Base-by-base conservation (phyloP, 1,284 basidiomycete genomes). In the Sanghuangporus sanghuang region DNA sequence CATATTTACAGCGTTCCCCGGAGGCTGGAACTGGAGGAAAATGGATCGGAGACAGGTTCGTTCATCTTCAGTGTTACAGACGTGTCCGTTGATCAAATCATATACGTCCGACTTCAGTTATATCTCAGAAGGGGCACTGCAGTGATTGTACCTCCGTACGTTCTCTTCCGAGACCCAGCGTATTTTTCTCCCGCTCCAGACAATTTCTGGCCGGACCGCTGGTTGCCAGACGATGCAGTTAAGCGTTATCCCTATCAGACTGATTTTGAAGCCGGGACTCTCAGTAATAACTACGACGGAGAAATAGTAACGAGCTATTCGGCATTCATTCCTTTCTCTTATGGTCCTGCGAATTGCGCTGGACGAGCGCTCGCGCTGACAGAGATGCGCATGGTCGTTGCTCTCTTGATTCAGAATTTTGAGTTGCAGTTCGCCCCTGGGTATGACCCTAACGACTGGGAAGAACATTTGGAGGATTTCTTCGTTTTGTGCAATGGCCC, bases 41-140 rank as follows among this genome's bases (percentile, higher is more conserved):
- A 46, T 54, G 55, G 59, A 7, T 66, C 39, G 62, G 62, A 18
- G 49, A 61, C 16, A 36, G 40, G 65, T 66, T 56, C 9, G 64
- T 54, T 52, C 50, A 52, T 23, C 18, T 32, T 12, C 50, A 9
- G 32, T 52, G 23, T 40, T 40, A n/a, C 5, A 2, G 38, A 58
- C 21, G 49, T 67, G 54, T n/a, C 11, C 9, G 39, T 32, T 38
- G 16, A 21, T 14, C 49, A 35, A 46, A 48, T 48, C 35, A 18
- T n/a, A 18, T n/a, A 46, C 44, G 7, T 38, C n/a, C 16, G 3
- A 14, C 27, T 32, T 27, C 36, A 85, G 82, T 54, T 79, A 76
- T 64, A 72, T 85, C 4, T 80, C 81, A 2, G 80, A 81, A 68
- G 79, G 79, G 44, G n/a, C n/a, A 84, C 81, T 2, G 76, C 74